phyloP scores from a whole-genome alignment of 345 rosid genomes.

The Carallia pectinifolia region DNA sequence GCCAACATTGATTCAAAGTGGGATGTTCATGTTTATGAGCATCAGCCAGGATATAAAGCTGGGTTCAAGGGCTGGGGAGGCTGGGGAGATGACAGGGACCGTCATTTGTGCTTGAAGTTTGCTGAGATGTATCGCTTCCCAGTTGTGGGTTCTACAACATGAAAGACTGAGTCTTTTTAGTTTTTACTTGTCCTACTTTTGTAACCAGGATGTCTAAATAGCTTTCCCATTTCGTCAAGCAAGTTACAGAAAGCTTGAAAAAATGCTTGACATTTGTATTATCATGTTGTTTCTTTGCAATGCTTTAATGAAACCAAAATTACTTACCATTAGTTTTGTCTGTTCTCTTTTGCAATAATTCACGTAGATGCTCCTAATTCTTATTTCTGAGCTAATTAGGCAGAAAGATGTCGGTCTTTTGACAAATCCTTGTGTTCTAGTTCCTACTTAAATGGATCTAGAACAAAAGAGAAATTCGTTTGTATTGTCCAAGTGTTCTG shows the following conservation, averaged over 20 bases:
- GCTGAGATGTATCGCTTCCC: slow-evolving; percentile 49
- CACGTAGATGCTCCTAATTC: neutral
- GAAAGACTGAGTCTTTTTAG: slow-evolving; percentile 21
- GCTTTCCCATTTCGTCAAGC: slow-evolving; percentile 5
- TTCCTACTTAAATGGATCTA: too few species aligned
- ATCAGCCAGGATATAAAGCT: slow-evolving; percentile 91
- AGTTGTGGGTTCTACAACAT: slow-evolving; percentile 16
- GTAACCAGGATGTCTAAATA: slow-evolving; percentile 22
- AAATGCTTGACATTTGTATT: slow-evolving; percentile 10
- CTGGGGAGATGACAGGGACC: slow-evolving; percentile 94
- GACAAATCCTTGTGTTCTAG: too few species aligned
- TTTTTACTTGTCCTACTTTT: slow-evolving; percentile 15
- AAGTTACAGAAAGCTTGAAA: slow-evolving; percentile 7
- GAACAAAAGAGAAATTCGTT: too few species aligned
- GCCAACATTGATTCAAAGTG: slow-evolving; percentile 59
- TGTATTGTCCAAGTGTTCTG: too few species aligned
- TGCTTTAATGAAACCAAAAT: slow-evolving; percentile 1
- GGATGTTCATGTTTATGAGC: slow-evolving; percentile 50
- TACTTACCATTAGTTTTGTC: neutral
- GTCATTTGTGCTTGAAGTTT: slow-evolving; percentile 69
- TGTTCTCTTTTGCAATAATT: neutral
- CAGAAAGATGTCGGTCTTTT: neutral
- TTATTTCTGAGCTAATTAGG: neutral
- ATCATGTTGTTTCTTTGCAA: neutral
- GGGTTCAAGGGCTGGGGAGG: slow-evolving; percentile 99